phyloP scores from a whole-genome alignment of 2,329 filamentous ascomycete genomes.

The Xylariaceae sp. region DNA sequence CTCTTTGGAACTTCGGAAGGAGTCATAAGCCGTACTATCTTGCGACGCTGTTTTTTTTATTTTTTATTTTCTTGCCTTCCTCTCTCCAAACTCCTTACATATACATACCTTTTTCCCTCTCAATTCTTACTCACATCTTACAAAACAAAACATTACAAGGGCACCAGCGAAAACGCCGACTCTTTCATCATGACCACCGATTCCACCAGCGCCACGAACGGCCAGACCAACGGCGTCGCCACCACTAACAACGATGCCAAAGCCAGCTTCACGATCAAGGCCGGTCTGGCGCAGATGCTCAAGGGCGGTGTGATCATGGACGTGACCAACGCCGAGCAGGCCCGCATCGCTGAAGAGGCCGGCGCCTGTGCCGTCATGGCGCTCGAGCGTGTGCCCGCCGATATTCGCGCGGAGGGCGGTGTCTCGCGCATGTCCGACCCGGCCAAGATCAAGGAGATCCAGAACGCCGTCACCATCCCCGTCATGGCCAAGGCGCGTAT shows the following conservation, averaged over 20 bases:
- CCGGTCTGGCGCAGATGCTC: constrained; percentile 92
- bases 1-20: not conserved
- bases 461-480: constrained; percentile 89
- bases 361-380: constrained; percentile 97
- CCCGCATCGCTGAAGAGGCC: constrained; percentile 94
- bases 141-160: not conserved
- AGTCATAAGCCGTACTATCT: not conserved
- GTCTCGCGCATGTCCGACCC: constrained; percentile 97
- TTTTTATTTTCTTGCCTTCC: not conserved
- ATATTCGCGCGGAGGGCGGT: constrained; percentile 87
- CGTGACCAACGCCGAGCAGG: constrained; percentile 88
- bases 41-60: not conserved
- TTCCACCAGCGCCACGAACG: constrained; percentile 6
- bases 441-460: constrained; percentile 89
- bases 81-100: not conserved
- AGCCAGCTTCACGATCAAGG: constrained; percentile 79
- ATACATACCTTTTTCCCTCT: too few relatives aligned
- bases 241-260: constrained; percentile 27
- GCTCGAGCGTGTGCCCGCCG: constrained; percentile 91
- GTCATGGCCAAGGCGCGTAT: constrained; percentile 99
- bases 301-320: constrained; percentile 99
- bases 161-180: not conserved
- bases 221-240: constrained; percentile 15
- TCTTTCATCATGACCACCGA: constrained; percentile 15
- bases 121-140: too few relatives aligned